Conservation (phyloP, 345 rosid genomes). For the Eucalyptus camaldulensis region DNA sequence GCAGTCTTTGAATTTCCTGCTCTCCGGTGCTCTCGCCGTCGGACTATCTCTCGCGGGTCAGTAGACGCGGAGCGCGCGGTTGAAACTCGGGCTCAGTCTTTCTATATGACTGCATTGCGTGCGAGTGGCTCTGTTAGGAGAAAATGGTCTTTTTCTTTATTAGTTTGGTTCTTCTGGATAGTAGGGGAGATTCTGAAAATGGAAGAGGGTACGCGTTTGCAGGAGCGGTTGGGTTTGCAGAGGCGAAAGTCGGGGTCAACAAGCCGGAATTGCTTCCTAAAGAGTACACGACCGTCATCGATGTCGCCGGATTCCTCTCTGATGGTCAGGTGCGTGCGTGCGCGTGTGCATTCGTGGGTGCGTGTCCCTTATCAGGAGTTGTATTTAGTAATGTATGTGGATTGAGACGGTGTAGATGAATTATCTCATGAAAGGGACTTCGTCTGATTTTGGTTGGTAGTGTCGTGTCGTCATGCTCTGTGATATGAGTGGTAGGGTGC, state of each 20-base stretch:
- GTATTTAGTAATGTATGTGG: neutral
- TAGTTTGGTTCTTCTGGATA: neutral
- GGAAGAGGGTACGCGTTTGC: neutral
- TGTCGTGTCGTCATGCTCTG: neutral
- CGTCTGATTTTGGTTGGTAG: neutral
- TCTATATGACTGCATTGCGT: neutral
- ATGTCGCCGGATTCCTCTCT: slow-evolving; percentile 88
- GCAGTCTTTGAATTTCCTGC: slow-evolving; percentile 37
- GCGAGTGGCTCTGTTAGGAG: neutral
- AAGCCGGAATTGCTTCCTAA: slow-evolving; percentile 86
- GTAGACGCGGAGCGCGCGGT: neutral
- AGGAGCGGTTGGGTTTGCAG: slow-evolving; percentile 35
- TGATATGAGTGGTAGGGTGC: neutral
- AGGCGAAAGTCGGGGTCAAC: slow-evolving; percentile 80
- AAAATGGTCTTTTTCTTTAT: neutral
- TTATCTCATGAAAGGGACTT: neutral
- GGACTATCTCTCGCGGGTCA: slow-evolving; percentile 47
- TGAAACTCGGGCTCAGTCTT: neutral
- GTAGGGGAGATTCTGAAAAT: neutral
- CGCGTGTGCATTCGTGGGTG: neutral
- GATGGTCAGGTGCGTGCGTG: slow-evolving; percentile 55
- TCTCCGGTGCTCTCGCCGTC: slow-evolving; percentile 63
- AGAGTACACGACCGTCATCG: slow-evolving; percentile 75
- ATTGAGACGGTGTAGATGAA: neutral
- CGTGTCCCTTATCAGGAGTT: neutral